Evolutionary conservation across 495 filamentous ascomycete species (phyloP).

Genomic region (Aspergillus kassunensis): DNA sequence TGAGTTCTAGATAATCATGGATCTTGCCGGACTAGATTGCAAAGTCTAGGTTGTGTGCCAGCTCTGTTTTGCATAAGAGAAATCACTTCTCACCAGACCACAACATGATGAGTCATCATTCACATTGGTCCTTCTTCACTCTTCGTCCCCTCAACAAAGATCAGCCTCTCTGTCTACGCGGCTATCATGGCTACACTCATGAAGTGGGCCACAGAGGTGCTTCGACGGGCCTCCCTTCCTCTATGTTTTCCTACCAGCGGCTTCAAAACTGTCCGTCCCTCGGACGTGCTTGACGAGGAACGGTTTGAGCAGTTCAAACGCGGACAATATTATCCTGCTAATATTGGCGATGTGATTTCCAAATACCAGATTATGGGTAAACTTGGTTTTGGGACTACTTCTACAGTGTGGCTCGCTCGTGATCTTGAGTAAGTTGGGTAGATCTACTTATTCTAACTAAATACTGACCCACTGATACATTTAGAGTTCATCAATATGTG

Average conservation of each 20-base stretch:
- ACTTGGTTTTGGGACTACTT: slow-evolving; percentile 50
- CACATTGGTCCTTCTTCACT: too few relatives aligned
- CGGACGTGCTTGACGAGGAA: slow-evolving; percentile 44
- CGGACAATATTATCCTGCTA: slow-evolving; percentile 47
- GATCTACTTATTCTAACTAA: slow-evolving; percentile 8
- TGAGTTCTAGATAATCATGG: too few relatives aligned
- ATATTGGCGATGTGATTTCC: slow-evolving; percentile 48
- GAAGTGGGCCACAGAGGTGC: background rate
- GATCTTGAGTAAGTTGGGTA: slow-evolving; percentile 43
- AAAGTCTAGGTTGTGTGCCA: too few relatives aligned
- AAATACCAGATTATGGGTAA: slow-evolving; percentile 54
- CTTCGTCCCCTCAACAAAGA: too few relatives aligned
- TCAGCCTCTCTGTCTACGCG: too few relatives aligned
- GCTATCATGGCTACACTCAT: background rate
- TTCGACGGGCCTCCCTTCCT: slow-evolving; percentile 17
- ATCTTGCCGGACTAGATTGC: too few relatives aligned
- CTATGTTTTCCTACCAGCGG: slow-evolving; percentile 21
- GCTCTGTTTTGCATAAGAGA: too few relatives aligned
- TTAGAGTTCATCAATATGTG: slow-evolving; percentile 37
- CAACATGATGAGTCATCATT: too few relatives aligned
- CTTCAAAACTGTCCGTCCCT: slow-evolving; percentile 19
- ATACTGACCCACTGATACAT: slow-evolving; percentile 8
- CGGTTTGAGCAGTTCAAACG: slow-evolving; percentile 35
- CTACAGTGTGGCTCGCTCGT: slow-evolving; percentile 52
- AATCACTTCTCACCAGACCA: too few relatives aligned